These are phyloP conservation scores for Asclepias syriaca DNA, from an alignment of 257 asterid genomes.

Conservation along the genomic window DNA sequence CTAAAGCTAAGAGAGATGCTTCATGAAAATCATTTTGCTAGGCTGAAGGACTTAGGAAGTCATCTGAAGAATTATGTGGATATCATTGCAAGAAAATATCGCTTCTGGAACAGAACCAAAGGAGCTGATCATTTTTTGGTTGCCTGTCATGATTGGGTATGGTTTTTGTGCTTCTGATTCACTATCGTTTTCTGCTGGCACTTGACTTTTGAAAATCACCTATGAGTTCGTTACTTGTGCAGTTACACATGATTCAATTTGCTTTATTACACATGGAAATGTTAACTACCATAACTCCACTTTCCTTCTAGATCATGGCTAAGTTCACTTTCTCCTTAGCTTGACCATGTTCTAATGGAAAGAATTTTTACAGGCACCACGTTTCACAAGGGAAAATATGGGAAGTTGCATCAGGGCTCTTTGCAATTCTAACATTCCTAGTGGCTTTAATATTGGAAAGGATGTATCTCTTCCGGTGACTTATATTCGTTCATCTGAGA, in stretches of 20 bases:
- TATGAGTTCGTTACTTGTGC: no score
- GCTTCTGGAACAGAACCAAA: constrained; percentile 51
- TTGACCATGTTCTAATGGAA: not conserved
- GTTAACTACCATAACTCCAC: not conserved
- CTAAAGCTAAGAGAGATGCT: constrained; percentile 32
- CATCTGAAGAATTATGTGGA: constrained; percentile 36
- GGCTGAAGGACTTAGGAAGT: constrained; percentile 28
- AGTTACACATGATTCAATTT: not conserved
- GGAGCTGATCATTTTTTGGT: constrained; percentile 58
- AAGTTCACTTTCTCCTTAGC: no score
- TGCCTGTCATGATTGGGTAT: constrained; percentile 76
- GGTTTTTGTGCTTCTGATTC: constrained; percentile 14
- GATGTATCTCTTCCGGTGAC: constrained; percentile 64
- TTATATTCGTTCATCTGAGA: constrained; percentile 36
- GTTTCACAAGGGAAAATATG: constrained; percentile 34
- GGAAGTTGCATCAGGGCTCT: constrained; percentile 41
- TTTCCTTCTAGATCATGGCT: not conserved
- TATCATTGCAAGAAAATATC: constrained; percentile 35
- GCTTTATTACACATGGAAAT: not conserved
- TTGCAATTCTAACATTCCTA: constrained; percentile 47
- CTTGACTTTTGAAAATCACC: not conserved
- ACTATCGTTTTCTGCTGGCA: not conserved
- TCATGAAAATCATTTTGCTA: constrained; percentile 15
- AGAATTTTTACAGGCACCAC: constrained; percentile 39
- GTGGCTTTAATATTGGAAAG: constrained; percentile 50